Evolutionary conservation across 2,329 filamentous ascomycete genomes (phyloP), one percentile per base, ranked within the genome.

Genomic region (Ambrosiella beaveri): DNA sequence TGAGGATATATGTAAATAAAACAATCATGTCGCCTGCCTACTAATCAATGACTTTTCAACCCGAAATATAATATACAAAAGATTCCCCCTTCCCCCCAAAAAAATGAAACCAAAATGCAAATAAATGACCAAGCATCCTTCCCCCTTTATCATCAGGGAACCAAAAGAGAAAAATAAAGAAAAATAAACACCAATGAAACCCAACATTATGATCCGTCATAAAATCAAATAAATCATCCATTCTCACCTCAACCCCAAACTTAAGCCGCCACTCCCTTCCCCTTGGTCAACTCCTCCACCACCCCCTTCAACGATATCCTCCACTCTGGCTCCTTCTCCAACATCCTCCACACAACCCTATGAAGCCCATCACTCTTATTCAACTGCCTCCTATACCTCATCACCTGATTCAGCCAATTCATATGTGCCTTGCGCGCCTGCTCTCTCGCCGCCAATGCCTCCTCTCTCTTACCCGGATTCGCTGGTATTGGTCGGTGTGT

Each of bases 271-370:
- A 27, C 27, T 27, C 27, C 27, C 3, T 27, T 27, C 3, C 27
- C 27, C 27, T 27, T 27, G 27, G 47, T 19, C 19, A 51, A 51
- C 19, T 9, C 9, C 47, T 35, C 17, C 27, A 19, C 27, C 2
- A 51, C 27, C 15, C 17, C 47, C 27, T 11, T 9, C 19, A 51
- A 51, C 8, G 47, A 9, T 3, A 51, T 51, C 9, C 47, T n/a
- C 47, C 8, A 8, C 17, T 9, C 15, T 39, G 47, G 49, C 11
- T 53, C 15, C n/a, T 27, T 2, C 11, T 54, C 39, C n/a, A 59
- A 39, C 57, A 59, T 59, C 57, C 39, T 27, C n/a, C 17, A 59
- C 9, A 59, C 52, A 17, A 56, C 38, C 11, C 15, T 41, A 13
- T 59, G 37, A 11, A 59, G 12, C 7, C 45, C 13, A 56, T 59